Percentiles rank a stretch among this genome's conserved stretches.
phyloP scores from a whole-genome alignment of 1,284 basidiomycete genomes.

The Microbotryum violaceum region DNA sequence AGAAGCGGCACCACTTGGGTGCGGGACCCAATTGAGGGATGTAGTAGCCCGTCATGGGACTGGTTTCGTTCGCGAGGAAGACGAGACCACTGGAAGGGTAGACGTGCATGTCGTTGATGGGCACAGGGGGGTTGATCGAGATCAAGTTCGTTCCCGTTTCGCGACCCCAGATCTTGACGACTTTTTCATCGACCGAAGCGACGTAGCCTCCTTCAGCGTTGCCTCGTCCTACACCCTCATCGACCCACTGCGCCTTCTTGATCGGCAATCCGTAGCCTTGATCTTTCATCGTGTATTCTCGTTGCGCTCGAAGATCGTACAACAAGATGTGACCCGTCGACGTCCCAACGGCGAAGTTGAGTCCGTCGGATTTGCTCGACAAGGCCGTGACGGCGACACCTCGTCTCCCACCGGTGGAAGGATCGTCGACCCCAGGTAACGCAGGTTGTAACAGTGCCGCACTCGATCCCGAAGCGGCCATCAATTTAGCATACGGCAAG shows the following conservation, averaged over 20 bases:
- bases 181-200: constrained; percentile 83
- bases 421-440: constrained; percentile 46
- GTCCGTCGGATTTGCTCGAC: constrained; percentile 72
- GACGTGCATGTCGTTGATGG: constrained; percentile 83
- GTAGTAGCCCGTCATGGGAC: constrained; percentile 84
- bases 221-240: constrained; percentile 61
- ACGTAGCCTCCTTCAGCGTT: constrained; percentile 61
- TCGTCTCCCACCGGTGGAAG: constrained; percentile 21
- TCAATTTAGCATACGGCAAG: constrained; percentile 58
- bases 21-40: constrained; percentile 94
- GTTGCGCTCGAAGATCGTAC: constrained; percentile 83
- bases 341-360: constrained; percentile 89
- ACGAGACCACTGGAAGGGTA: constrained; percentile 75
- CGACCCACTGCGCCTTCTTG: constrained; percentile 80
- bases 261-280: constrained; percentile 94
- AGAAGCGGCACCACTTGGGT: constrained; percentile 92
- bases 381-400: constrained; percentile 73
- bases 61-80: constrained; percentile 84
- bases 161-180: constrained; percentile 91
- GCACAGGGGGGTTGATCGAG: constrained; percentile 80
- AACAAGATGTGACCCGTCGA: constrained; percentile 88
- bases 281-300: constrained; percentile 82
- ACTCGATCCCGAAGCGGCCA: constrained; percentile 43
- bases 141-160: constrained; percentile 70
- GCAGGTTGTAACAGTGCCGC: constrained; percentile 33